Base-by-base conservation (phyloP, 441 rosid genomes). In the Croton setiger region DNA sequence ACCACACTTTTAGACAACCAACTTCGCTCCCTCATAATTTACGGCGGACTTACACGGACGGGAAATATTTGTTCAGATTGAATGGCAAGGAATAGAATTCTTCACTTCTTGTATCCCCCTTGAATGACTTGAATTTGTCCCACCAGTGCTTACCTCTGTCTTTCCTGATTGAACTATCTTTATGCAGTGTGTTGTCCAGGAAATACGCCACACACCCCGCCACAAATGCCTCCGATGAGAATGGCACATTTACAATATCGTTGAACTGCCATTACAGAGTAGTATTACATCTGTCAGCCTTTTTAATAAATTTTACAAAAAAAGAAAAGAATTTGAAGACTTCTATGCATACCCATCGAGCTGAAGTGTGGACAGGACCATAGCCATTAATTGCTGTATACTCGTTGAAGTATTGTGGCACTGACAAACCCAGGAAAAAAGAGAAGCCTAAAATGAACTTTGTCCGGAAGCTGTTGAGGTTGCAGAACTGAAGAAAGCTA, bases 141-240 rank as follows among this genome's bases (percentile, higher is more conserved):
- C 99, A 95, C 99, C 99, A 95, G 76, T 90, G 96, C 80, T 84
- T 91, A 44, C 98, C 99, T 66, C 98, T 55, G 83, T 95, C 99
- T 80, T 92, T 95, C 87, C 88, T 86, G 64, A 88, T 69, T 15
- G 76, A 37, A 55, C 72, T 62, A 44, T 83, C 89, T 76, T 74
- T 90, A 73, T 85, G 84, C 74, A 95, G 73, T 1, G 99, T 92
- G 53, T 79, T 88, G 80, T 95, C 98, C 9, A 92, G 86, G 78
- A 95, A 89, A 73, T 76, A 92, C 11, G 98, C 98, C 74, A 91
- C 69, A 21, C 80, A 66, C 39, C 98, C 98, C 9, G 96, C 99
- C 20, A 92, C 92, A 74, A 95, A 91, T 15, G 99, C 88, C 69
- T 91, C 91, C 10, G 98, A 95, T 0, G 95, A 86, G 79, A 95